Evolutionary conservation across 2,329 filamentous ascomycete species (phyloP).

Genomic region (Calonectria henricotiae): DNA sequence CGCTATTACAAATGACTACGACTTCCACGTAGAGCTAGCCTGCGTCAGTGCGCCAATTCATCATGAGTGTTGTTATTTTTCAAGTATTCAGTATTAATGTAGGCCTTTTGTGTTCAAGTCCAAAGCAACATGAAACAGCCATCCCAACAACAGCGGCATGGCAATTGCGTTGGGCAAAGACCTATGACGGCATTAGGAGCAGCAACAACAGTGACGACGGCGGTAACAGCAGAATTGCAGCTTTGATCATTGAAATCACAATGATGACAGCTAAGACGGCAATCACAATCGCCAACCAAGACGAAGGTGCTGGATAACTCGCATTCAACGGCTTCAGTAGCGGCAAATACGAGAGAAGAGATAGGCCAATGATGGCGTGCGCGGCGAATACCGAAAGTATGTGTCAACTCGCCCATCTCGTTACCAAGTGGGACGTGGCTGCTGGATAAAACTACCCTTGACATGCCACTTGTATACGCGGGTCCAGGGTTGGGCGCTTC

Average conservation of each 20-base stretch:
- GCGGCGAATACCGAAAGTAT: background rate
- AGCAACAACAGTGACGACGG: background rate
- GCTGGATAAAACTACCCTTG: background rate
- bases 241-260: background rate
- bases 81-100: background rate
- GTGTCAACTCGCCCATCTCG: background rate
- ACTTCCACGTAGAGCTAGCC: background rate
- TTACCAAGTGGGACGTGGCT: background rate
- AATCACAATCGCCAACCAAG: background rate
- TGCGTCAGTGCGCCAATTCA: background rate
- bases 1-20: too few species aligned
- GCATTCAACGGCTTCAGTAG: background rate
- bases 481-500: constrained; percentile 36
- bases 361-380: background rate
- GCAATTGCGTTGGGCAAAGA: background rate
- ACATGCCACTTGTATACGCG: background rate
- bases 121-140: background rate
- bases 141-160: background rate
- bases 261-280: background rate
- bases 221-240: background rate
- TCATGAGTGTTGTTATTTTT: background rate
- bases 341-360: background rate
- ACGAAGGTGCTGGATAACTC: background rate
- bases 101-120: too few species aligned
- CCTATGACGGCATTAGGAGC: background rate